phyloP scores from a whole-genome alignment of 805 yeast species.

The Blastobotrys americana region DNA sequence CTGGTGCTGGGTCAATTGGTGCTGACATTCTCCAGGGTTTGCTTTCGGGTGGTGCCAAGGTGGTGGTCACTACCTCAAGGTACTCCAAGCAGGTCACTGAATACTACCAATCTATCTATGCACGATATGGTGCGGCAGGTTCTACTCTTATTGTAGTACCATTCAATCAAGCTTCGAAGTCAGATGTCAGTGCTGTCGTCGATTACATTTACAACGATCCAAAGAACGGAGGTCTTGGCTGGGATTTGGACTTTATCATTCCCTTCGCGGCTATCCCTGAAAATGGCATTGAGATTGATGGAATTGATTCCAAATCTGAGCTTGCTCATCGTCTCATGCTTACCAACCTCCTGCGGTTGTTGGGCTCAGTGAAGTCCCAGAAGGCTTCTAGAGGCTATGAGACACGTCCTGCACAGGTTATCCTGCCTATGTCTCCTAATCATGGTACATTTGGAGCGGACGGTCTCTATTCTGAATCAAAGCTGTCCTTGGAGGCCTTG shows the following conservation, averaged over 20 bases:
- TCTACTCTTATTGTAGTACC: slow-evolving; percentile 94
- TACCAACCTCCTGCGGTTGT: slow-evolving; percentile 84
- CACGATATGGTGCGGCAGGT: slow-evolving; percentile 88
- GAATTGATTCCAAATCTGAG: slow-evolving; percentile 91
- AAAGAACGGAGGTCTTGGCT: slow-evolving; percentile 86
- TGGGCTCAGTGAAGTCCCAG: slow-evolving; percentile 83
- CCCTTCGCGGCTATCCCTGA: slow-evolving; percentile 99
- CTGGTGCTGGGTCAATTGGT: slow-evolving; percentile 98
- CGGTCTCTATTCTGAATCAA: slow-evolving; percentile 97
- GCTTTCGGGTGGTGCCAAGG: slow-evolving; percentile 96
- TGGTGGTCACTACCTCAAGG: slow-evolving; percentile 91
- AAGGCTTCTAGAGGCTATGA: slow-evolving; percentile 69
- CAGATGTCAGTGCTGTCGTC: slow-evolving; percentile 81
- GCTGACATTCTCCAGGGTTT: slow-evolving; percentile 94
- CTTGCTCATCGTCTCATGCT: slow-evolving; percentile 98
- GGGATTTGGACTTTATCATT: slow-evolving; percentile 94
- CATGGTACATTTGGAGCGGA: slow-evolving; percentile 99
- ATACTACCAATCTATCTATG: slow-evolving; percentile 87
- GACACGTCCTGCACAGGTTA: slow-evolving; percentile 97
- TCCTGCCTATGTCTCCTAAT: slow-evolving; percentile 95
- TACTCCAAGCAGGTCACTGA: slow-evolving; percentile 92
- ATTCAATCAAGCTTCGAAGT: slow-evolving; percentile 95
- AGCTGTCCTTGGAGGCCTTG: slow-evolving; percentile 87
- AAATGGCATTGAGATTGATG: slow-evolving; percentile 91
- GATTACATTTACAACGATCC: slow-evolving; percentile 77